These are phyloP conservation scores for Phytophthora litchii DNA, from an alignment of 352 stramenopile genomes.

Conservation along the genomic window DNA sequence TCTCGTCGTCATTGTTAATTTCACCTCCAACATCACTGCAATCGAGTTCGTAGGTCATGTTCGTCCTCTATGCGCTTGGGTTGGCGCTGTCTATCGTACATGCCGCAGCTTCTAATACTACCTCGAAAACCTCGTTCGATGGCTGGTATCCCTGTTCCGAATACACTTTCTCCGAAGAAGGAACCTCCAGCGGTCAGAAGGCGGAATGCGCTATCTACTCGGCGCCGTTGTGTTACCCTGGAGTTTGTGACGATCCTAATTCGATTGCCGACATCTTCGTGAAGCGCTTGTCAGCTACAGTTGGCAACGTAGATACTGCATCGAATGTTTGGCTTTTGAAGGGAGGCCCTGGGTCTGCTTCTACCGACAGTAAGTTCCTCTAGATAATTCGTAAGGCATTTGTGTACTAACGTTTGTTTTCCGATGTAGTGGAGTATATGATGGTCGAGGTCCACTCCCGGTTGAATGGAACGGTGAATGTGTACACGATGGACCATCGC, in stretches of 20 bases:
- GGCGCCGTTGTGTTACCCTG: slow-evolving; percentile 31
- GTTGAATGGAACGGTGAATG: neutral
- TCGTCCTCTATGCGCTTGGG: neutral
- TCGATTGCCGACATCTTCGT: slow-evolving; percentile 36
- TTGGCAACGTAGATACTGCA: slow-evolving; percentile 3
- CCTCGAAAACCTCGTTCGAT: slow-evolving; percentile 4
- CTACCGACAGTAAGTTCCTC: neutral
- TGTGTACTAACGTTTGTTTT: neutral
- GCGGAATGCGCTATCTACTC: slow-evolving; percentile 36
- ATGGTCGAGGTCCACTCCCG: neutral
- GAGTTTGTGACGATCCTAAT: slow-evolving; percentile 12
- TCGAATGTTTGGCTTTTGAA: slow-evolving; percentile 6
- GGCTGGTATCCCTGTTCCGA: slow-evolving; percentile 31
- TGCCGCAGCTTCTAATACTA: neutral
- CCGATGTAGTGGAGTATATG: neutral
- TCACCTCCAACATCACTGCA: neutral
- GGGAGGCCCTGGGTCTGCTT: neutral
- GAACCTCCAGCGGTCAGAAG: neutral
- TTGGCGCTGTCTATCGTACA: neutral
- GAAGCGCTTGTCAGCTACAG: slow-evolving; percentile 32
- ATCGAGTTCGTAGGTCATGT: neutral
- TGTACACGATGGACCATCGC: slow-evolving; percentile 1
- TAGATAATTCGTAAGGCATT: too few relatives aligned
- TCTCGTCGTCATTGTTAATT: neutral
- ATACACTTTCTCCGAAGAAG: slow-evolving; percentile 23